Evolutionary conservation across 352 stramenopile species (phyloP).

Genomic region (Aphanomyces stellatus): DNA sequence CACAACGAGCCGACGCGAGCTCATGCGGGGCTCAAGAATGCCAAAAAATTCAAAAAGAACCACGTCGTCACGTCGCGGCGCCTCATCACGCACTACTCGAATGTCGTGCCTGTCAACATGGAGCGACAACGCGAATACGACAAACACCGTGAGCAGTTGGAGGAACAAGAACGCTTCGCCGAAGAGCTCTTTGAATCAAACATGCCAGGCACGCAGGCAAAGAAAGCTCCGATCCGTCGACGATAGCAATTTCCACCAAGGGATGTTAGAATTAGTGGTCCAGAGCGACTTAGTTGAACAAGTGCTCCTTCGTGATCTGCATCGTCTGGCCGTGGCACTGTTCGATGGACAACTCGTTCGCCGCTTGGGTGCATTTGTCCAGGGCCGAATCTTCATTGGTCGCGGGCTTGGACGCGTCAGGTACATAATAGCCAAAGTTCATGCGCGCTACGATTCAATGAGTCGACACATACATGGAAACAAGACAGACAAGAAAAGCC

Average conservation of each 20-base stretch:
- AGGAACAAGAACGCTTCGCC: conserved; percentile 76
- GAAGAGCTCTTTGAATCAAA: conserved; percentile 57
- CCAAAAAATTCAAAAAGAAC: conserved; percentile 81
- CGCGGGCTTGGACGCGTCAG: conserved; percentile 69
- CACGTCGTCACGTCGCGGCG: conserved; percentile 38
- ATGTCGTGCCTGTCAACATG: conserved; percentile 46
- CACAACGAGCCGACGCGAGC: neutral
- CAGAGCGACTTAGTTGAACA: conserved; percentile 48
- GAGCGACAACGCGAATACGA: conserved; percentile 42
- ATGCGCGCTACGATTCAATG: conserved; percentile 61
- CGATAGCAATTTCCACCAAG: neutral
- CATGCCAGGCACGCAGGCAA: neutral
- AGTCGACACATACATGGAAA: conserved; percentile 31
- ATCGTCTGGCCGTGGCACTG: conserved; percentile 71
- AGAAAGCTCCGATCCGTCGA: neutral
- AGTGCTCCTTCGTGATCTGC: conserved; percentile 71
- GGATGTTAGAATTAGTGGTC: neutral
- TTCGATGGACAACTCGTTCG: conserved; percentile 81
- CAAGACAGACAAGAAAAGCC: conserved; percentile 4
- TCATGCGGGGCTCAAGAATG: conserved; percentile 35
- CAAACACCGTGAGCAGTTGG: conserved; percentile 51
- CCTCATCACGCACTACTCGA: conserved; percentile 10
- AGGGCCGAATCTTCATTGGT: conserved; percentile 53
- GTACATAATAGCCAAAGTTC: conserved; percentile 72
- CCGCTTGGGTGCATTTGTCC: conserved; percentile 81